Evolutionary conservation across 345 rosid species (phyloP), one percentile per base, ranked within the genome.

Genomic region (Arabis hirsuta): DNA sequence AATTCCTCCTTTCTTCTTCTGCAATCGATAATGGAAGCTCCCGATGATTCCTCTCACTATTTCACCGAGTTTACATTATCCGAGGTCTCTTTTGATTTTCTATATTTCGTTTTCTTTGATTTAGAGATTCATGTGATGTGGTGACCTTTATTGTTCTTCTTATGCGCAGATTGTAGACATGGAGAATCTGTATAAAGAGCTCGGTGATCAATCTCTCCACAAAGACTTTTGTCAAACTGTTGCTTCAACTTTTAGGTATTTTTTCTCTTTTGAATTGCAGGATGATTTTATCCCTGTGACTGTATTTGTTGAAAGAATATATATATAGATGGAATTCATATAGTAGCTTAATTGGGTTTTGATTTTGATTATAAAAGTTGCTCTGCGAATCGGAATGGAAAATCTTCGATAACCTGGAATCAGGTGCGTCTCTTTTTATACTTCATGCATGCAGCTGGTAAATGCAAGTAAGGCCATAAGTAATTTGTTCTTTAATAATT

Each of bases 181-280:
- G 92, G 87, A 90, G 83, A 84, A 54, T 68, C 81, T 78, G n/a
- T 87, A 80, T 69, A 90, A 85, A 83, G 88, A 85, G 56, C 74
- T 81, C 41, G 86, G 92, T 55, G 82, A 83, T 55, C 83, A 79
- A 41, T 61, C 88, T 38, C 65, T 87, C 73, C 71, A 69, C 48
- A 79, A 50, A 12, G 90, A 88, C 43, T 83, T 84, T 26, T 92
- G 96, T 71, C 76, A 81, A 61, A 73, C 76, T 10, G 85, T 92
- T 75, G 96, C 98, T 29, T 73, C 80, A 41, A 79, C 66, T 65
- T 90, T 88, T 81, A 87, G 87, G 97, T 90, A 68, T 16, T 56
- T 41, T 54, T 42, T 8, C 1, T 43, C 1, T 53, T 31, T 26
- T 53, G 12, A 31, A 12, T 24, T 39, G 8, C 4, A 9, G 5